These are phyloP conservation scores for Maudiozyma serrabonitensis DNA, from an alignment of 805 yeast genomes.

Conservation along the genomic window DNA sequence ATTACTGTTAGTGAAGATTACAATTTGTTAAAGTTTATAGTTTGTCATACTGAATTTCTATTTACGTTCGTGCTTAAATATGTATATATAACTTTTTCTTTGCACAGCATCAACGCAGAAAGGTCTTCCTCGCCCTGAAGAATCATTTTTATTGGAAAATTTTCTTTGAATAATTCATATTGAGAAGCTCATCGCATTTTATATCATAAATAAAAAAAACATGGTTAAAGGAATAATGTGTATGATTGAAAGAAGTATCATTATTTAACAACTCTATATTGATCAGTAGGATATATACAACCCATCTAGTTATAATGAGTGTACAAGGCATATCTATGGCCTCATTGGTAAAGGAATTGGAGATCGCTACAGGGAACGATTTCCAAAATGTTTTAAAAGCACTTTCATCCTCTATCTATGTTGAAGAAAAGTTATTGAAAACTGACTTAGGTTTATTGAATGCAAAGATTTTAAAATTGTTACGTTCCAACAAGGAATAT, in stretches of 20 bases:
- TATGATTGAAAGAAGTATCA: background rate
- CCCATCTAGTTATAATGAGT: conserved; percentile 1
- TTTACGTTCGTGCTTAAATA: too few species aligned
- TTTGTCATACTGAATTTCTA: too few species aligned
- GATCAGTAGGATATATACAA: background rate
- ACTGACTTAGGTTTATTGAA: conserved; percentile 25
- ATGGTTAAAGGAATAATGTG: background rate
- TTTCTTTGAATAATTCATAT: too few species aligned
- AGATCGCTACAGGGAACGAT: conserved; percentile 20
- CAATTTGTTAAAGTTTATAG: too few species aligned
- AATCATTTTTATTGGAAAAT: too few species aligned
- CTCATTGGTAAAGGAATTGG: conserved; percentile 21
- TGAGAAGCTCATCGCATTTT: background rate
- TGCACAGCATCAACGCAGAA: too few species aligned
- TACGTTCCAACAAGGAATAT: conserved; percentile 36
- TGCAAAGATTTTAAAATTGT: conserved; percentile 34
- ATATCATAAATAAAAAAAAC: background rate
- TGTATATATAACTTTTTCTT: too few species aligned
- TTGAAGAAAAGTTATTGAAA: conserved; percentile 24
- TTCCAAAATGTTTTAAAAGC: conserved; percentile 22
- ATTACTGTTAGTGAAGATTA: too few species aligned
- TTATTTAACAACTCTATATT: background rate
- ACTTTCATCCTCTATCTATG: conserved; percentile 21
- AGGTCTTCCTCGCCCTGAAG: too few species aligned
- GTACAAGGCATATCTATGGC: conserved; percentile 17